phyloP scores from a whole-genome alignment of 106 monocot genomes.

The Hemerocallis citrina region DNA sequence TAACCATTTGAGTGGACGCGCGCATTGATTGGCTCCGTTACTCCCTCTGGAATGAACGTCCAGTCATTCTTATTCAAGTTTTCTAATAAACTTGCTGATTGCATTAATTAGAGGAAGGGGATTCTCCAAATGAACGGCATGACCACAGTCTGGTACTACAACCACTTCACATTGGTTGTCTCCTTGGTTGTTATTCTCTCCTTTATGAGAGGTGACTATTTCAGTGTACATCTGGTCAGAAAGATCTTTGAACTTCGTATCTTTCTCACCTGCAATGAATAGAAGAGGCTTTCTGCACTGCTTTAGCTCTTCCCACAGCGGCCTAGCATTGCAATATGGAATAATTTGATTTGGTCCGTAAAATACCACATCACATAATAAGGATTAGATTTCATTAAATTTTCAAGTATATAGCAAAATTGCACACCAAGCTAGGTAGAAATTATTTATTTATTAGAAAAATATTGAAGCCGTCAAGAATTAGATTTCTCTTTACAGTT shows the following conservation, averaged over 20 bases:
- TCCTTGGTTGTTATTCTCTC: not conserved
- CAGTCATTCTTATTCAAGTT: not conserved
- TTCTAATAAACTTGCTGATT: slow-evolving; percentile 60
- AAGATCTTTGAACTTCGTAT: slow-evolving; percentile 63
- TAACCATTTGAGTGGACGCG: too few species aligned
- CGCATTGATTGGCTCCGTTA: too few species aligned
- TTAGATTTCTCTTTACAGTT: too few species aligned
- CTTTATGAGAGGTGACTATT: slow-evolving; percentile 4
- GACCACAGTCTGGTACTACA: slow-evolving; percentile 57
- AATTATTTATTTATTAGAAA: too few species aligned
- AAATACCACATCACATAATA: not conserved
- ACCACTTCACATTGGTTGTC: slow-evolving; percentile 32
- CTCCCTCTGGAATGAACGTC: not conserved
- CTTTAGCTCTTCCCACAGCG: slow-evolving; percentile 82
- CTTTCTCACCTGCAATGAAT: slow-evolving; percentile 66
- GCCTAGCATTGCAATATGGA: slow-evolving; percentile 23
- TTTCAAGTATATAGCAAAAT: too few species aligned
- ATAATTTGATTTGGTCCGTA: not conserved
- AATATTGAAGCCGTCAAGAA: too few species aligned
- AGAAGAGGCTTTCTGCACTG: slow-evolving; percentile 47
- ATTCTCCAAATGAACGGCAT: slow-evolving; percentile 89
- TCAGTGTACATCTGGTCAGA: slow-evolving; percentile 50
- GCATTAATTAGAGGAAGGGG: slow-evolving; percentile 68
- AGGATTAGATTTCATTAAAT: not conserved
- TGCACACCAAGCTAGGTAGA: too few species aligned